Evolutionary conservation across 257 asterid species (phyloP), one percentile per base, ranked within the genome.

Genomic region (Cynanchum wilfordii): DNA sequence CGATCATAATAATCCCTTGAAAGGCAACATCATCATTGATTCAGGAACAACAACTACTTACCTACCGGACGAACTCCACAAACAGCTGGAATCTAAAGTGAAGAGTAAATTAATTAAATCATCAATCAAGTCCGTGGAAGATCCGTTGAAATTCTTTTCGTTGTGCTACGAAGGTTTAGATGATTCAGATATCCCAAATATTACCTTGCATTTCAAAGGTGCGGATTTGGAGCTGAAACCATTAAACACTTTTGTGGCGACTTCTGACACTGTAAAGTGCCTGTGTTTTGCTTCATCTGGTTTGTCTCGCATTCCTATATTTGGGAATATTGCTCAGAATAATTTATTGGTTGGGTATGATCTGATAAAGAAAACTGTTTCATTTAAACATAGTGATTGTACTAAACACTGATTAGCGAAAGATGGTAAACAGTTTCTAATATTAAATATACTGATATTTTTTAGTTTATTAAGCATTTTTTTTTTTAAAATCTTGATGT

Each of bases 1-100:
- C 38, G 38, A 33, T 33, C 38, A 33, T 33, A 33, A 33, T 33
- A 33, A 69, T 44, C 49, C 59, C 3, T 22, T 25, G 3, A 30
- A 66, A 56, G 90, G 87, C 1, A 89, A 87, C 82, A 83, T 88
- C 0, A 70, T 86, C 13, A 88, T 88, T 1, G 97, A 89, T 55
- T 82, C 93, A 0, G 97, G 96, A 5, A 89, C 93, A 0, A 83
- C 95, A 0, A 9, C 83, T 15, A 84, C 93, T 13, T 83, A 73
- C 36, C 82, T 89, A 2, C 94, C 90, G 8, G 4, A 15, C 0
- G n/a, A 65, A 0, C 25, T 91, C 24, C 86, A 82, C 66, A 0
- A 10, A 0, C 25, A 75, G 15, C 56, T 89, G 7, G 74, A 74
- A 63, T 22, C 42, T 0, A 71, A 65, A 0, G 50, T 86, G 67